Base-by-base conservation (phyloP, 306 rosid genomes). In the Acacia confusa region DNA sequence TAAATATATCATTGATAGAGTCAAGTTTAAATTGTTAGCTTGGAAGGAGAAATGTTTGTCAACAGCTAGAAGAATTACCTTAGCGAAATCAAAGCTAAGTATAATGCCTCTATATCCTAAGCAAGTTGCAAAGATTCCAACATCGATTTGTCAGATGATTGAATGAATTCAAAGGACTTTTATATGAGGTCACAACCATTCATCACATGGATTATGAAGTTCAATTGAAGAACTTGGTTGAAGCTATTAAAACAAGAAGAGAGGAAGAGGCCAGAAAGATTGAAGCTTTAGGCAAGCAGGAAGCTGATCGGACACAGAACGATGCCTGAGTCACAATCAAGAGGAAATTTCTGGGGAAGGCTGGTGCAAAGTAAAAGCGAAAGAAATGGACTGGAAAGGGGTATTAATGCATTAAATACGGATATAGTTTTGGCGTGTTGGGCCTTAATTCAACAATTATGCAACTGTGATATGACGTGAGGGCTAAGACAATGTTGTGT, bases 201-300 rank as follows among this genome's bases (percentile, higher is more conserved):
- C 32, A 28, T 28, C 32, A 28, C 32, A 28, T 28, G 72, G 85
- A 84, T 30, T 78, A 75, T 40, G 88, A 84, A 3, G 4, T 63
- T 34, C 79, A 85, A 36, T 80, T 92, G 69, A 67, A 55, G 32
- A 81, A 75, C 72, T 48, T 94, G 79, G 80, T 94, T 43, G 76
- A 89, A 65, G 95, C 85, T 75, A 92, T 94, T 9, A 87, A 86
- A 75, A 66, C 13, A 70, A 83, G 78, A 14, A 89, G 75, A 27
- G 89, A 79, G 76, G 92, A 78, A 48, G 88, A 84, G 9, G 78
- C 68, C 34, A 82, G 57, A 73, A 78, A 74, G 69, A 38, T 10
- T 43, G 86, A 74, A 74, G 45, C 63, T 47, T 12, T 55, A 27
- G 36, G 27, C 1, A 47, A 67, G 50, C 53, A 76, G 53, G 69